Evolutionary conservation across 2,329 filamentous ascomycete species (phyloP), one percentile per base, ranked within the genome.

Genomic region (Mycogone perniciosa): DNA sequence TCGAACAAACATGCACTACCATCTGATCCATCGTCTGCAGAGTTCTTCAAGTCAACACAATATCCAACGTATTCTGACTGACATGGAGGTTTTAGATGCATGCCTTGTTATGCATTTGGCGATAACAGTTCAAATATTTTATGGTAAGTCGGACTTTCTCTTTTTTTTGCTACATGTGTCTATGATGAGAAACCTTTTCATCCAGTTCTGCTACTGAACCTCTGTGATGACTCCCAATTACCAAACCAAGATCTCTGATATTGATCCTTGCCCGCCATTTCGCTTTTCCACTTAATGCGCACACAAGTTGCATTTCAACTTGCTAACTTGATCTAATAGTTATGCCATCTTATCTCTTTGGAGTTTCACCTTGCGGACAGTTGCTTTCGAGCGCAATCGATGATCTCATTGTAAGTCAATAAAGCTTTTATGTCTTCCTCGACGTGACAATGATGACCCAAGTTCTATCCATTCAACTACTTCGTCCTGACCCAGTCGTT

Each of bases 381-480:
- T 2, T 20, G 20, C 20, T 20, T 20, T 20, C 20, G 20, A 20
- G 20, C 20, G 20, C 20, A 20, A 10, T 40, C 11, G 1, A 31
- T 26, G 47, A 34, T 20, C 20, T 20, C 20, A 20, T 20, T 20
- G 20, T 20, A 20, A 20, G 20, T 20, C 20, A 20, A 20, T 20
- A 20, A 20, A 34, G 33, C 9, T 46, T 42, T 51, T 58, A 60
- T 54, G 59, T 62, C 31, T 8, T 30, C 26, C 27, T 46, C 26
- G 35, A 30, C 31, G 20, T 13, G 43, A 44, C 29, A 35, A 64
- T 71, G 67, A 71, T 72, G 67, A 71, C 56, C 66, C 66, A 71
- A 82, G 83, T 82, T 82, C 58, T 84, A 86, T 86, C 83, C 83
- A 86, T 86, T 86, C 83, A 79, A 84, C 81, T 77, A 86, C 75